These are phyloP conservation scores for Megacollybia platyphylla DNA, from an alignment of 1,284 basidiomycete species.

Conservation along the genomic window DNA sequence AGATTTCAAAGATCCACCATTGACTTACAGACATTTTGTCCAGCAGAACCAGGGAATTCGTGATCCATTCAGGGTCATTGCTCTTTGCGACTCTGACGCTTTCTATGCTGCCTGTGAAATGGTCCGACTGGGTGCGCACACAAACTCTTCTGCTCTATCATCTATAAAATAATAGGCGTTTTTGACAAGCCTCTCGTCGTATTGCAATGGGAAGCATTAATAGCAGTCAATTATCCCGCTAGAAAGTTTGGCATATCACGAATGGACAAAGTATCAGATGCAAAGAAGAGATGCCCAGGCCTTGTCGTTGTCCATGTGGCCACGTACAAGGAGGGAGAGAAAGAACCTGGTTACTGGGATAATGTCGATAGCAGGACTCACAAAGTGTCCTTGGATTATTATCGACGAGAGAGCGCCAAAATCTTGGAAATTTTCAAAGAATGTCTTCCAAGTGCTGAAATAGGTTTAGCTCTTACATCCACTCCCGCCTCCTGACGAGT, in stretches of 20 bases:
- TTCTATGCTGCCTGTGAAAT: constrained; percentile 91
- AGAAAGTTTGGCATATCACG: constrained; percentile 81
- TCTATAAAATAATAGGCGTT: background rate
- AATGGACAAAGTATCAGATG: constrained; percentile 69
- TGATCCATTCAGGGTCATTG: constrained; percentile 68
- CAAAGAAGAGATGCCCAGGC: constrained; percentile 77
- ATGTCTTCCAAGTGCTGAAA: constrained; percentile 56
- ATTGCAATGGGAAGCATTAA: constrained; percentile 83
- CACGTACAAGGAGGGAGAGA: constrained; percentile 85
- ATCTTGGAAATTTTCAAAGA: constrained; percentile 83
- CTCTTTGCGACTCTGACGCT: constrained; percentile 89
- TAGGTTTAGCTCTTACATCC: constrained; percentile 31
- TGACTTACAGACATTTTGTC: constrained; percentile 65
- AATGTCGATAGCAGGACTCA: constrained; percentile 80
- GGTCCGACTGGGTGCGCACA: constrained; percentile 54
- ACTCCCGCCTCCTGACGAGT: background rate
- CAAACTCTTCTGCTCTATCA: background rate
- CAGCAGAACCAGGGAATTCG: constrained; percentile 50
- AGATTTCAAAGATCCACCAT: constrained; percentile 45
- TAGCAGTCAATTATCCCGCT: constrained; percentile 95
- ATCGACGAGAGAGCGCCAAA: constrained; percentile 83
- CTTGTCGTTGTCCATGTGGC: constrained; percentile 87
- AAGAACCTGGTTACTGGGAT: constrained; percentile 82
- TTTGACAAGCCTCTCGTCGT: constrained; percentile 37
- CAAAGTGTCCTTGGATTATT: constrained; percentile 94